Evolutionary conservation across 257 asterid species (phyloP).

Genomic region (Solanum tarapatanum): DNA sequence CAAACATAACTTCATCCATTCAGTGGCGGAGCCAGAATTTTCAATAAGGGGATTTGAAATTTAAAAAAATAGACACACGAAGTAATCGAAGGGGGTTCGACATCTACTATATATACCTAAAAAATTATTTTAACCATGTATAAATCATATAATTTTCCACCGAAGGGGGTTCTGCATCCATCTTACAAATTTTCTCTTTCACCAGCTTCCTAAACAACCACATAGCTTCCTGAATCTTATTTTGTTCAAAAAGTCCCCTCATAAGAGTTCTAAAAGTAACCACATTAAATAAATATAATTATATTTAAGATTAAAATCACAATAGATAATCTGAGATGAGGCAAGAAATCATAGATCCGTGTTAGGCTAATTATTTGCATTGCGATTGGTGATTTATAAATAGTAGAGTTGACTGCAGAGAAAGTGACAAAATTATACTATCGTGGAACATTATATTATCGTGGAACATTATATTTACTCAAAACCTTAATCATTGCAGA

Average conservation of each 20-base stretch:
- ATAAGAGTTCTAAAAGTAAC: constrained; percentile 12
- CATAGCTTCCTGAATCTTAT: constrained; percentile 8
- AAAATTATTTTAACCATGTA: too few species aligned
- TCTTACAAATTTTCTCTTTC: constrained; percentile 7
- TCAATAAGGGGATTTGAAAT: too few species aligned
- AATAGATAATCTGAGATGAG: too few species aligned
- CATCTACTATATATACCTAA: too few species aligned
- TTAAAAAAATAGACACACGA: too few species aligned
- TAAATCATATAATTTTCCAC: too few species aligned
- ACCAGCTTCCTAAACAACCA: constrained; percentile 17
- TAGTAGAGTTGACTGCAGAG: not conserved
- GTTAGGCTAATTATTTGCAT: not conserved
- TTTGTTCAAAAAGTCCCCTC: constrained; percentile 13
- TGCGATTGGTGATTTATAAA: not conserved
- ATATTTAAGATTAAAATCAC: too few species aligned
- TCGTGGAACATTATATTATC: not conserved
- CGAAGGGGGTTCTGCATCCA: not conserved
- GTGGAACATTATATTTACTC: not conserved
- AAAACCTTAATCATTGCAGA: not conserved
- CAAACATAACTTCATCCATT: too few species aligned
- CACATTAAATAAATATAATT: not conserved
- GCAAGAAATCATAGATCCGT: not conserved
- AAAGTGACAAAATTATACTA: not conserved
- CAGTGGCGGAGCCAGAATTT: too few species aligned
- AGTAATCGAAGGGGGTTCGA: too few species aligned